Conservation (phyloP, 202 grass and related monocot genomes). For the Digitaria exilis region DNA sequence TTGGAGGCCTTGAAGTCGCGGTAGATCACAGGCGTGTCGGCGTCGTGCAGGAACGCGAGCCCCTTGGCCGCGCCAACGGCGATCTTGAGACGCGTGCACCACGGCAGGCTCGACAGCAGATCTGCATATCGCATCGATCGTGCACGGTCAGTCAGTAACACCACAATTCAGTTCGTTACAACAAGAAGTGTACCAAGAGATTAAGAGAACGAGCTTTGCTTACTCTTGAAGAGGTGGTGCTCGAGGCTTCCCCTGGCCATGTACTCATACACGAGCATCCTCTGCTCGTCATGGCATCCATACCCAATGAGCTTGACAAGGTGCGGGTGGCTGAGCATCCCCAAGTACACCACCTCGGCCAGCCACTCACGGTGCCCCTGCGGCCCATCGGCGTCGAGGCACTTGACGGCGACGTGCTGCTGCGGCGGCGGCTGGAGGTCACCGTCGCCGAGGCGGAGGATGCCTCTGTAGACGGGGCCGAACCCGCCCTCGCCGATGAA, state of each 20-base stretch:
- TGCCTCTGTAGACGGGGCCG: conserved; percentile 79
- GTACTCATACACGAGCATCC: conserved; percentile 79
- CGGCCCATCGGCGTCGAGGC: conserved; percentile 62
- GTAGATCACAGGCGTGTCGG: conserved; percentile 69
- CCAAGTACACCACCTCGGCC: conserved; percentile 69
- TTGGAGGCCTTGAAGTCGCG: conserved; percentile 77
- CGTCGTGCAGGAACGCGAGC: conserved; percentile 64
- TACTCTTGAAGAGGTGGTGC: conserved; percentile 67
- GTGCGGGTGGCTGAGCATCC: conserved; percentile 58
- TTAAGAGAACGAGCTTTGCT: no score
- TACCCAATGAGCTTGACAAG: conserved; percentile 65
- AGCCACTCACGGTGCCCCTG: conserved; percentile 87
- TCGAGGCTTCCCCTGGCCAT: conserved; percentile 64
- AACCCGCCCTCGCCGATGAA: conserved; percentile 70
- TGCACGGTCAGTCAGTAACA: no score
- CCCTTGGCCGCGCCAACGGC: conserved; percentile 66
- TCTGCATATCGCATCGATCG: no score
- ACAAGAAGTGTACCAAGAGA: no score
- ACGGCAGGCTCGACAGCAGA: conserved; percentile 53
- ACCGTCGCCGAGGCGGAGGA: no score
- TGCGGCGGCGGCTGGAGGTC: no score
- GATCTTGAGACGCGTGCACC: conserved; percentile 63
- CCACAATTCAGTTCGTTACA: no score
- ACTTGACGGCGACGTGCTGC: conserved; percentile 73
- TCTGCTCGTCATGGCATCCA: conserved; percentile 62